phyloP scores from a whole-genome alignment of 1,139 yeast genomes.

The Dujonia santamariae region DNA sequence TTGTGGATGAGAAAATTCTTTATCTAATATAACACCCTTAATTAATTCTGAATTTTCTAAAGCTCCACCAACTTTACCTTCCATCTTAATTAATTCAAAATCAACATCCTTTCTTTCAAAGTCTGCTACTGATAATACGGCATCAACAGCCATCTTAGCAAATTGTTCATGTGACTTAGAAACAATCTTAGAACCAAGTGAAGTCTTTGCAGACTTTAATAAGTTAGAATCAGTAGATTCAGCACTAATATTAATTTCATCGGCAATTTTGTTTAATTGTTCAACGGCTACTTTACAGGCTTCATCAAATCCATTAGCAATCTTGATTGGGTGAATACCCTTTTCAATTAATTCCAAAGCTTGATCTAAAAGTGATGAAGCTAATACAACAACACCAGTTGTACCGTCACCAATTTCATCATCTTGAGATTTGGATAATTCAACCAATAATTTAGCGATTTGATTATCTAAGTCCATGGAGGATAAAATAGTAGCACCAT shows the following conservation, averaged over 20 bases:
- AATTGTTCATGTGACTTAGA: slow-evolving; percentile 91
- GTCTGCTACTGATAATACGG: slow-evolving; percentile 91
- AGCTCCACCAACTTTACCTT: slow-evolving; percentile 94
- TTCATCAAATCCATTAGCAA: slow-evolving; percentile 96
- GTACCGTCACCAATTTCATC: slow-evolving; percentile 99
- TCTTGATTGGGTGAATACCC: slow-evolving; percentile 95
- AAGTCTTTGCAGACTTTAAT: slow-evolving; percentile 89
- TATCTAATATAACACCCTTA: slow-evolving; percentile 89
- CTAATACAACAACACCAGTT: slow-evolving; percentile 96
- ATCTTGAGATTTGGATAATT: slow-evolving; percentile 92
- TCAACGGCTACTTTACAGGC: slow-evolving; percentile 89
- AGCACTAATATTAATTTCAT: slow-evolving; percentile 50
- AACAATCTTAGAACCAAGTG: slow-evolving; percentile 93
- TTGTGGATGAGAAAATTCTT: slow-evolving; percentile 97
- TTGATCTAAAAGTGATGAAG: slow-evolving; percentile 91
- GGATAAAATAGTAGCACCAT: slow-evolving; percentile 94
- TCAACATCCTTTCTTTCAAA: slow-evolving; percentile 91
- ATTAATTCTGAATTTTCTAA: slow-evolving; percentile 81
- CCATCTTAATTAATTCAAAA: slow-evolving; percentile 91
- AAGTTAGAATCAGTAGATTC: slow-evolving; percentile 52
- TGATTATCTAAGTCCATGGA: slow-evolving; percentile 97
- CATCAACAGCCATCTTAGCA: slow-evolving; percentile 96
- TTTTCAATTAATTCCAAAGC: slow-evolving; percentile 92
- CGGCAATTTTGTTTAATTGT: slow-evolving; percentile 74
- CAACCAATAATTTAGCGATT: slow-evolving; percentile 92